These are phyloP conservation scores for Talinum fruticosum DNA, from an alignment of 148 eudicot species.

Conservation along the genomic window DNA sequence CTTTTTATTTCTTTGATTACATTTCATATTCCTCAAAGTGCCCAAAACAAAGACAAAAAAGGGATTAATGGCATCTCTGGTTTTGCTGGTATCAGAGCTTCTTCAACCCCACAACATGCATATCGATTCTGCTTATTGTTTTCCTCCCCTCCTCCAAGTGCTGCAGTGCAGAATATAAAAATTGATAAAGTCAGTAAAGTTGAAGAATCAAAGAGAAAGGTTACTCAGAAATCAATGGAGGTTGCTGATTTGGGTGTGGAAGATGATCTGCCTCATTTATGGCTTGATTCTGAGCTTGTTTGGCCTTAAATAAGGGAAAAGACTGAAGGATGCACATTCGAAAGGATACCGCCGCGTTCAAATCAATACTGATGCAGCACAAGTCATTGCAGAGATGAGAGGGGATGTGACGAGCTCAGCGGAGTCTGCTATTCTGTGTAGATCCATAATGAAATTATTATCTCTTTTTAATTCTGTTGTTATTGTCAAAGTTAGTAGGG, in stretches of 20 bases:
- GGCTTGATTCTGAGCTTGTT: constrained; percentile 28
- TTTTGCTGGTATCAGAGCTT: constrained; percentile 30
- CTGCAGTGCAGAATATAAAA: neutral
- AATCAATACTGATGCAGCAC: too few relatives aligned
- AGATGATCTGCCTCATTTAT: constrained; percentile 22
- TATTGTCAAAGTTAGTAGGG: too few relatives aligned
- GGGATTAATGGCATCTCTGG: constrained; percentile 29
- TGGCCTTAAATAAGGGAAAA: constrained; percentile 20
- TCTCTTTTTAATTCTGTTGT: too few relatives aligned
- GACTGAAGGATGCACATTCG: too few relatives aligned
- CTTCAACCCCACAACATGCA: constrained; percentile 26
- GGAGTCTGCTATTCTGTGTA: too few relatives aligned
- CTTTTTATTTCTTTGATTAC: too few relatives aligned
- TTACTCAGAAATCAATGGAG: neutral
- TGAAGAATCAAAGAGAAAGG: neutral
- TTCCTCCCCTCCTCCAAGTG: neutral
- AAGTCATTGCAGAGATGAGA: too few relatives aligned
- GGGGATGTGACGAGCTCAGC: too few relatives aligned
- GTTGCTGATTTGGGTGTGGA: neutral
- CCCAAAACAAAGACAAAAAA: neutral
- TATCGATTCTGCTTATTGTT: constrained; percentile 11
- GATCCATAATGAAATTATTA: too few relatives aligned
- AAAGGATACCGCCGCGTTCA: too few relatives aligned
- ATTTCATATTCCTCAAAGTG: too few relatives aligned
- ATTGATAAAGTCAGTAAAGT: neutral